Base-by-base conservation (phyloP, 108 stramenopile genomes). In the Skeletonema marinoi region DNA sequence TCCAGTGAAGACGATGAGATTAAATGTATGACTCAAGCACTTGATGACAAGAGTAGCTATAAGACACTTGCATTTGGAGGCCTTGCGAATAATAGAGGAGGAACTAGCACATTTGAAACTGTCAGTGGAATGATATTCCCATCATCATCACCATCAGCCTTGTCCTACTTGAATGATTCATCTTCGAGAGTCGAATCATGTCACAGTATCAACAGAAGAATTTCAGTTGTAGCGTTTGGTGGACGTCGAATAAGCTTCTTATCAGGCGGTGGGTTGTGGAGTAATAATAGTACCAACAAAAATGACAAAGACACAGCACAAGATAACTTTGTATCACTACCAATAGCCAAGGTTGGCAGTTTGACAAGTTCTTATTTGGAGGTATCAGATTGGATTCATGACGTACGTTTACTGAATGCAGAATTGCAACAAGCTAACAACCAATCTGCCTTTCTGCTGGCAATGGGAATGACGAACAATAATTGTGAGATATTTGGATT, bases 311-410 rank as follows among this genome's bases (percentile, higher is more conserved):
- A 35, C 19, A 10, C 25, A 31, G n/a, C 0, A 33, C 16, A 6
- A 25, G 73, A 80, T 65, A 31, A 68, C 8, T 80, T 80, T 74
- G 68, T 31, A 29, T 36, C 51, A 39, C 70, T 80, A 61, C 68
- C 79, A 6, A 70, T 80, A 32, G 31, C 33, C 19, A 74, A 32
- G 39, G 3, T 2, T n/a, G 66, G 6, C 1, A 63, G 25, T 17
- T 21, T n/a, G 56, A 59, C 10, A 16, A 29, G 19, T 19, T 67
- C 79, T 8, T 74, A 69, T 50, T 60, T 80, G 16, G 68, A 80
- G 54, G 66, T 87, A 19, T 73, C 77, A 6, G 88, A 92, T 81
- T 92, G 87, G 88, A 85, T 92, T 17, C 88, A 87, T 78, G 84
- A 88, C 70, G 80, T 84, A 29, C 63, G 83, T 35, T 56, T 84